These are phyloP conservation scores for Cladosporium austrohemisphaericum DNA, from an alignment of 2,329 filamentous ascomycete genomes.

Conservation along the genomic window DNA sequence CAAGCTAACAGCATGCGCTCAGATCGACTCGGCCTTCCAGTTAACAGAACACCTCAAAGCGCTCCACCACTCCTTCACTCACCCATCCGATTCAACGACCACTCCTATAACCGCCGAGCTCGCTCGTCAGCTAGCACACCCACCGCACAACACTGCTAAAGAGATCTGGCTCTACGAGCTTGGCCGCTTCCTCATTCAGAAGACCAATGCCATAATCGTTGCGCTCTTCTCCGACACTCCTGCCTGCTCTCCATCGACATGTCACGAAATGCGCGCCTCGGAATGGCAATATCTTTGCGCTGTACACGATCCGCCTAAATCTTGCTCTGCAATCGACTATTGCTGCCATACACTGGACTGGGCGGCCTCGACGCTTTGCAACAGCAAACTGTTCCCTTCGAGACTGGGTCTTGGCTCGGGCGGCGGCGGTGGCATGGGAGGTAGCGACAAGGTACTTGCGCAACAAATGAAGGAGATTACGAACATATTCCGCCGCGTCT, in stretches of 20 bases:
- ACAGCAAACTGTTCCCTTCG: constrained; percentile 91
- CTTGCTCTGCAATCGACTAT: constrained; percentile 97
- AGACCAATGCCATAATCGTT: constrained; percentile 88
- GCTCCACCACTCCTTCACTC: constrained; percentile 77
- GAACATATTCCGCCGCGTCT: constrained; percentile 90
- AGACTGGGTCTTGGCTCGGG: constrained; percentile 59
- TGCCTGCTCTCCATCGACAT: constrained; percentile 82
- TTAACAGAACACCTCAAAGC: constrained; percentile 95
- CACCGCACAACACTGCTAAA: constrained; percentile 76
- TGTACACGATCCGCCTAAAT: constrained; percentile 93
- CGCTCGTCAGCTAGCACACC: constrained; percentile 70
- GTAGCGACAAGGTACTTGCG: constrained; percentile 37
- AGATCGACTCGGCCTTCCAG: constrained; percentile 94
- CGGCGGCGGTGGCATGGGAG: constrained; percentile 26
- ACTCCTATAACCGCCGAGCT: constrained; percentile 71
- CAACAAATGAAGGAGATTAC: constrained; percentile 76
- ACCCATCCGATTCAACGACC: constrained; percentile 67
- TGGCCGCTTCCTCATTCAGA: constrained; percentile 89
- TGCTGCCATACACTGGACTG: constrained; percentile 98
- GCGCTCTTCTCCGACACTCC: constrained; percentile 89
- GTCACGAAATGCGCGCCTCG: constrained; percentile 95
- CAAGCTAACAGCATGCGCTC: constrained; percentile 36
- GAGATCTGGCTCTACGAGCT: constrained; percentile 97
- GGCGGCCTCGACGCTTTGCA: constrained; percentile 91
- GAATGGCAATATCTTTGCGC: constrained; percentile 99